Base-by-base conservation (phyloP, 2,329 filamentous ascomycete genomes). In the Thermothelomyces thermophilus region DNA sequence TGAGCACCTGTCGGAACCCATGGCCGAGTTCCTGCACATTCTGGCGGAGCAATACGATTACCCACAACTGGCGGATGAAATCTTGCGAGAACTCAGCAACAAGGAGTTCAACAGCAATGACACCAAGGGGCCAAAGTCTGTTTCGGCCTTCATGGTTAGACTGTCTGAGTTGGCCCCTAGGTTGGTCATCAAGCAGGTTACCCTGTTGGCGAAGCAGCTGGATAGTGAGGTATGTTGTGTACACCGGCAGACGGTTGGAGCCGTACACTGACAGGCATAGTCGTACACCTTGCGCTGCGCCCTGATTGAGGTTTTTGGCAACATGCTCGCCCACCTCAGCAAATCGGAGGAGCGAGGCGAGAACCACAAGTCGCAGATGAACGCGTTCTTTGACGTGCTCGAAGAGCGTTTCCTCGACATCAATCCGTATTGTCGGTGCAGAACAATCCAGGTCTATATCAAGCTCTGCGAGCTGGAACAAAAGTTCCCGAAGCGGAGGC, bases 51-150 rank as follows among this genome's bases (percentile, higher is more conserved):
- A 96, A 71, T 98, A 97, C 70, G 93, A 98, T 69, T 95, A 97
- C 65, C 87, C 90, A 14, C 93, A 98, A 63, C 76, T 98, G 8
- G 86, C 90, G 4, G 93, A 96, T 65, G 93, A 98, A 64, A 87
- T 97, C 26, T 70, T 98, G 51, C 84, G 89, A 61, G 93, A 98
- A 64, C 79, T 98, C 58, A 95, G 90, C 66, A 95, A 90, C 69
- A 98, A 95, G 66, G 91, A 97, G 64, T 98, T 97, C 72, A 96
- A 94, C 68, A 91, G 86, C 55, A 98, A 94, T 62, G 94, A 98
- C 66, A 90, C 87, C 1, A 89, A 86, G 64, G 93, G 93, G 0
- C 93, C 94, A 11, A 98, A 97, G 68, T 97, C 91, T 0, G 89
- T 97, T 7, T 97, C 93, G 13, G 80, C 87, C 1, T 98, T 98